These are phyloP conservation scores for Vigna trinervia DNA, from an alignment of 306 rosid species.

Conservation along the genomic window DNA sequence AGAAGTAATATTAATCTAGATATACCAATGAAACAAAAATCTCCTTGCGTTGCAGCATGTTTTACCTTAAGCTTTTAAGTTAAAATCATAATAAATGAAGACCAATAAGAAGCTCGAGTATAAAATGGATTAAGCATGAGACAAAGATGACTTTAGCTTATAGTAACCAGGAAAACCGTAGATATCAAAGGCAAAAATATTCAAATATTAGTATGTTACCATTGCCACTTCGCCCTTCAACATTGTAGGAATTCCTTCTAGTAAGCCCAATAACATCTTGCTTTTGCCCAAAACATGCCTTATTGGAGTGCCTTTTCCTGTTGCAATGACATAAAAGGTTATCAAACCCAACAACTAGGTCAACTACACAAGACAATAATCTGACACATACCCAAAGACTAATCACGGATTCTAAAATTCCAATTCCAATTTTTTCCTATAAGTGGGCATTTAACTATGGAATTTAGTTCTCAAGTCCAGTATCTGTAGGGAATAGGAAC, in stretches of 20 bases:
- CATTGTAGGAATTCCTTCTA: conserved; percentile 96
- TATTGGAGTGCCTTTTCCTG: conserved; percentile 80
- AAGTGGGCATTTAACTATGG: conserved; percentile 23
- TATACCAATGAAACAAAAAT: conserved; percentile 4
- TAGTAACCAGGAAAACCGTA: conserved; percentile 24
- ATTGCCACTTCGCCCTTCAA: conserved; percentile 92
- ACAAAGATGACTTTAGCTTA: conserved; percentile 18
- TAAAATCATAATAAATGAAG: conserved; percentile 39
- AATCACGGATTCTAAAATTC: conserved; percentile 19
- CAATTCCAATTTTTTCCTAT: conserved; percentile 18
- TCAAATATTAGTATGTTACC: conserved; percentile 58
- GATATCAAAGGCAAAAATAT: conserved; percentile 19
- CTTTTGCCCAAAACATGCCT: conserved; percentile 89
- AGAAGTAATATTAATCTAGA: conserved; percentile 11
- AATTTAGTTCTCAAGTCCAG: neutral
- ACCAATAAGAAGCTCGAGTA: conserved; percentile 1
- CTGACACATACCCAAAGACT: conserved; percentile 24
- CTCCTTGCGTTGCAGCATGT: neutral
- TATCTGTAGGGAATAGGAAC: conserved; percentile 1
- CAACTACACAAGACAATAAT: conserved; percentile 24
- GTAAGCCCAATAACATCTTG: conserved; percentile 89
- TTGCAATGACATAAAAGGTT: conserved; percentile 32
- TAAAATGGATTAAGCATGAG: conserved; percentile 20
- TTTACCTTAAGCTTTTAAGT: conserved; percentile 16
- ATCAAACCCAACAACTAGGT: conserved; percentile 39